Evolutionary conservation across 257 asterid species (phyloP).

Genomic region (Fraxinus excelsior): DNA sequence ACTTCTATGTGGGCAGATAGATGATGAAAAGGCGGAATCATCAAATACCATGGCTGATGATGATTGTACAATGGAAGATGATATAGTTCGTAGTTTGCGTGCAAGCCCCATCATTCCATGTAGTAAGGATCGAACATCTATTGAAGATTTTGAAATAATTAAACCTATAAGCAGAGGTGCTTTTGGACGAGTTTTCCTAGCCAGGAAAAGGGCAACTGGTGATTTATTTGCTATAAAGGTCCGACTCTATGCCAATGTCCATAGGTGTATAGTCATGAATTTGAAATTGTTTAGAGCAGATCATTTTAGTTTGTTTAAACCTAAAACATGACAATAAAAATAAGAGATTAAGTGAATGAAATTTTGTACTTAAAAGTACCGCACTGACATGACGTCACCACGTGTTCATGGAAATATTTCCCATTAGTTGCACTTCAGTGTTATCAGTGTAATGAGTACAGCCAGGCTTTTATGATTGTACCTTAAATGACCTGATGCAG

Average conservation of each 20-base stretch:
- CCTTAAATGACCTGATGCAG: conserved; percentile 13
- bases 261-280: conserved; percentile 17
- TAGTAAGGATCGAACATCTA: conserved; percentile 89
- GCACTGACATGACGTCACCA: background rate
- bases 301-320: background rate
- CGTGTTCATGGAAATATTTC: background rate
- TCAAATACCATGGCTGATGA: conserved; percentile 55
- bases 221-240: conserved; percentile 99
- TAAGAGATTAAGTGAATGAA: background rate
- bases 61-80: conserved; percentile 81
- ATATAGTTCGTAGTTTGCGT: conserved; percentile 76
- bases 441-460: background rate
- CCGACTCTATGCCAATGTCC: conserved; percentile 22
- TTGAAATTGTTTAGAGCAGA: background rate
- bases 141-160: conserved; percentile 97
- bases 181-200: conserved; percentile 92
- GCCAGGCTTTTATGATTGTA: conserved; percentile 16
- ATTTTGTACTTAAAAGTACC: background rate
- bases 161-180: conserved; percentile 99
- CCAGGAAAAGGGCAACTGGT: conserved; percentile 95
- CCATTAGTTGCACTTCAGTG: background rate
- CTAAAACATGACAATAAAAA: background rate
- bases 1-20: conserved; percentile 82
- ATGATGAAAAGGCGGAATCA: conserved; percentile 68
- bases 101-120: conserved; percentile 88